Base-by-base conservation (phyloP, 495 filamentous ascomycete genomes). In the Tuber indicum region DNA sequence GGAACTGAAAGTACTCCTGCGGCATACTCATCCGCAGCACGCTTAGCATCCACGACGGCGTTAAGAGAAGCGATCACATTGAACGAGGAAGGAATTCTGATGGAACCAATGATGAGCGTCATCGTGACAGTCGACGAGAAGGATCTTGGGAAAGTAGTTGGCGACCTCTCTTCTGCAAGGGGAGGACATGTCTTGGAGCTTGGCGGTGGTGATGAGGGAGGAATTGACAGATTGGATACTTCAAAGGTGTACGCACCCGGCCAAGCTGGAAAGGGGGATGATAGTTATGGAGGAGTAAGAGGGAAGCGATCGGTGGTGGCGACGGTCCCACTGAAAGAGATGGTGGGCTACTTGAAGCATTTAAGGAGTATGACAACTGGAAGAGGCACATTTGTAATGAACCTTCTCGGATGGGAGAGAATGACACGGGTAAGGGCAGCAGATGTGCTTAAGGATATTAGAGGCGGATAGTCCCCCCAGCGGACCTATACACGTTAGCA, bases 341-440 rank as follows among this genome's bases (percentile, higher is more conserved):
- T 98, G 94, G 92, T 98, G 72, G 94, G 95, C 46, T 99, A 99
- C 85, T 85, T 98, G 81, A 94, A 92, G 84, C 92, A 96, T 84
- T 85, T 99, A 82, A 86, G 96, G 62, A 93, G 92, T 84, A 85
- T 97, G 86, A 99, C 94, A 23, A 91, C 90, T 16, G 96, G 96
- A 0, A 87, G 96, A 43, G 96, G 97, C 42, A 93, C 93, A 8
- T 93, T 99, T 84, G 92, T 96, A 43, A 94, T 99, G 93, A 90
- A 87, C 72, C 90, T 96, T 47, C 94, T 97, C 86, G 89, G 89
- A 52, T 99, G 97, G 84, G 94, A 98, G 86, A 89, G 88, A 83
- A 93, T 99, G 85, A 90, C 89, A 70, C 87, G 90, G 69, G 88
- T 87, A 81, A 85, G 91, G 82, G 81, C 74, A 8, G 76, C 41